A percentile compares a stretch with the other conserved stretches of the same genome.
phyloP scores from a whole-genome alignment of 768 basidiomycete genomes.

The Mycena galopus region DNA sequence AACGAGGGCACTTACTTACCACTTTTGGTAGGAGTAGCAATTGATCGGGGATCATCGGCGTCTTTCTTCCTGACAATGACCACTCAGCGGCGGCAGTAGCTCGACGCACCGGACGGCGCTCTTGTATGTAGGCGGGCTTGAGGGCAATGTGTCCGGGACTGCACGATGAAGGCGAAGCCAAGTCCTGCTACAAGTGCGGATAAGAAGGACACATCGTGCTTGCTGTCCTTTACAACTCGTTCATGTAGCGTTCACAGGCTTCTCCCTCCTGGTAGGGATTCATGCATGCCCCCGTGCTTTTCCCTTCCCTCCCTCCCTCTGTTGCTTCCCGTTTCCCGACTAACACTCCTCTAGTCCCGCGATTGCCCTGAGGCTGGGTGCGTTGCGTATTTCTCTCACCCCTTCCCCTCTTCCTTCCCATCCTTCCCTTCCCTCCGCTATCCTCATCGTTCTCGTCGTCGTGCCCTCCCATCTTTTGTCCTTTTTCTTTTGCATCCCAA shows the following conservation, averaged over 20 bases:
- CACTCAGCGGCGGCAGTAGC: too few species aligned
- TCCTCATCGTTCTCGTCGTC: neutral
- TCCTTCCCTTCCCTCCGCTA: neutral
- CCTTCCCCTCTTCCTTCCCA: too few species aligned
- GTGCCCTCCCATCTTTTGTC: neutral
- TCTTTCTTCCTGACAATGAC: too few species aligned
- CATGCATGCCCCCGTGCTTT: neutral
- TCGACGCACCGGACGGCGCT: too few species aligned
- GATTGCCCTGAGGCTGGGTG: conserved; percentile 77
- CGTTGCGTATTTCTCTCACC: conserved; percentile 10
- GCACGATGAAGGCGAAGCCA: conserved; percentile 81
- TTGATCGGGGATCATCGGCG: too few species aligned
- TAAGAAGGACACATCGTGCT: conserved; percentile 87
- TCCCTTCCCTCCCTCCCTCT: neutral
- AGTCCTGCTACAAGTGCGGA: conserved; percentile 91
- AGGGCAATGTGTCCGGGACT: conserved; percentile 90
- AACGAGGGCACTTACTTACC: too few species aligned
- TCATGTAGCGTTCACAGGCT: too few species aligned
- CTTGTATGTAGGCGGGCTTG: conserved; percentile 59
- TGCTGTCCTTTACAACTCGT: too few species aligned
- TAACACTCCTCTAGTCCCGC: conserved; percentile 66
- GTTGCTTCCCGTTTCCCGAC: neutral
- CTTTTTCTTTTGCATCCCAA: neutral
- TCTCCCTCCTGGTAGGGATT: neutral
- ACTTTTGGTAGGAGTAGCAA: too few species aligned